Percentiles rank a stretch among this genome's conserved stretches.
phyloP scores from a whole-genome alignment of 129 eudicot genomes.

The Pulicaria dysenterica region DNA sequence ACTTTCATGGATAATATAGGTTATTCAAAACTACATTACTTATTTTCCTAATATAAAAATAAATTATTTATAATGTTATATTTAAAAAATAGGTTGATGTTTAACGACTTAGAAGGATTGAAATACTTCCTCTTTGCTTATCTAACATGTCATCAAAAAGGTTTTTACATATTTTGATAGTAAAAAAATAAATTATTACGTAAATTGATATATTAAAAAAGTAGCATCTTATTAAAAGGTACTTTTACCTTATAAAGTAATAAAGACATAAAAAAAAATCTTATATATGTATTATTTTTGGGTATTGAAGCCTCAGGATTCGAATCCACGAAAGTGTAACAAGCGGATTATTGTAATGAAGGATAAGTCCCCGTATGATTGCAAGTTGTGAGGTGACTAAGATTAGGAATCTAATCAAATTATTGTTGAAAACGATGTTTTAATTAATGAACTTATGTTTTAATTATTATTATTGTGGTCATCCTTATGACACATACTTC shows the following conservation, averaged over 20 bases:
- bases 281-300: neutral
- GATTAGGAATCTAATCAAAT: conserved; percentile 9
- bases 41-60: no score
- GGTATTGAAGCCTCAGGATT: neutral
- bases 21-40: no score
- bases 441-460: neutral
- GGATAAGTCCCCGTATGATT: neutral
- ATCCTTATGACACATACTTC: neutral
- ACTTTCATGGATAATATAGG: no score
- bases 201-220: no score
- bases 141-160: no score
- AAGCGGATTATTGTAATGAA: neutral
- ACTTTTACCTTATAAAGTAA: neutral
- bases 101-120: no score
- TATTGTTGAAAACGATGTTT: conserved; percentile 18
- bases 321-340: neutral
- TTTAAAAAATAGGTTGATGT: no score
- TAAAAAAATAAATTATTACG: no score
- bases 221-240: no score
- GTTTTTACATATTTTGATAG: no score
- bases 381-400: conserved; percentile 25
- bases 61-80: no score
- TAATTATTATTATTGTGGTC: neutral
- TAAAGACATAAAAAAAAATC: neutral
- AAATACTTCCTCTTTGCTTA: no score